These are phyloP conservation scores for Dissophora ornata DNA, from an alignment of 192 early-diverging fungal genomes.

Conservation along the genomic window DNA sequence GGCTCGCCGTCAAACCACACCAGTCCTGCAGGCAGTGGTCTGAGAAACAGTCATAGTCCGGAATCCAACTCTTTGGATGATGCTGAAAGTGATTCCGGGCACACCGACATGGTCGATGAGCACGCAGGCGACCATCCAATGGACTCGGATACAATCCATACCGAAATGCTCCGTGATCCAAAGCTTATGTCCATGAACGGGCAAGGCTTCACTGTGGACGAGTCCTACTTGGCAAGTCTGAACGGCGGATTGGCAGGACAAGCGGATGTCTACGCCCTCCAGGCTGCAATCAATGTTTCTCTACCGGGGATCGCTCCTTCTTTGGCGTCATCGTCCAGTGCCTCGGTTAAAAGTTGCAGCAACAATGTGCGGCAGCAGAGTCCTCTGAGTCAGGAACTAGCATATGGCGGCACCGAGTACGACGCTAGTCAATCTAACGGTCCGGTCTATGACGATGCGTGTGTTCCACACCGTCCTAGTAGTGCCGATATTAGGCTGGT, in stretches of 20 bases:
- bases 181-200: conserved; percentile 4
- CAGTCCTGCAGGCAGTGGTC: conserved; percentile 26
- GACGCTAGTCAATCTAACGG: not conserved
- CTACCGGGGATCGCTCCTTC: not conserved
- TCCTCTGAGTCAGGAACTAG: conserved; percentile 19
- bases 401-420: not conserved
- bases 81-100: not conserved
- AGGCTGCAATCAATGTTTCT: no score
- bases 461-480: conserved; percentile 17
- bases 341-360: not conserved
- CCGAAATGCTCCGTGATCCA: not conserved
- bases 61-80: conserved; percentile 19
- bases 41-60: conserved; percentile 31
- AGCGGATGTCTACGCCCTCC: no score
- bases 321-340: not conserved
- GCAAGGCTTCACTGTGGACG: not conserved
- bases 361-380: conserved; percentile 16
- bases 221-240: conserved; percentile 4
- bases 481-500: conserved; percentile 25
- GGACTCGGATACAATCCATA: no score
- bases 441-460: conserved; percentile 21
- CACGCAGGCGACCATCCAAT: not conserved
- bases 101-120: not conserved
- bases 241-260: not conserved
- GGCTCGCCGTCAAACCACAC: conserved; percentile 25